Evolutionary conservation across 345 rosid species (phyloP), one percentile per base, ranked within the genome.

Genomic region (Mallotus nudiflorus): DNA sequence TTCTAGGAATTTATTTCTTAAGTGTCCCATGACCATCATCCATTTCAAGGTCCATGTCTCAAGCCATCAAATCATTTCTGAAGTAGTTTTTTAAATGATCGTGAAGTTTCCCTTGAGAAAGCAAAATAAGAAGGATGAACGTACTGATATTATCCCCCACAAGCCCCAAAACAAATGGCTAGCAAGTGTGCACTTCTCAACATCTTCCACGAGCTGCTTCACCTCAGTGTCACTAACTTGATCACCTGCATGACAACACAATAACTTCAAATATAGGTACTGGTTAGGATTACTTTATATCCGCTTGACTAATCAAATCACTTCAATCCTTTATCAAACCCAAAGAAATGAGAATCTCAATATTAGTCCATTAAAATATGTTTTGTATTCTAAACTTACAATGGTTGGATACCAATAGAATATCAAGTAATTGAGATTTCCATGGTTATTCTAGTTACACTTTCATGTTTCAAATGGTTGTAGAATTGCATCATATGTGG

Each of bases 101-200:
- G 9, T 52, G 46, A 66, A 25, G 19, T 60, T 69, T 25, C 2
- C 9, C 70, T 40, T 11, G 33, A 61, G 13, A 49, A 35, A 74
- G 44, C 9, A 65, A 42, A 25, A 69, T 46, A 37, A 35, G 67
- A 55, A 19, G 39, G 22, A 29, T 67, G 66, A 31, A 72, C 70
- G 20, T 67, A 53, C 76, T 44, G 76, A 71, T 72, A 75, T 75
- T 59, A 89, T 79, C 37, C 94, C 80, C 80, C 80, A 77, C 44
- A 72, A 53, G 44, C 76, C 76, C 80, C 80, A 77, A 37, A 77
- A 33, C 29, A 77, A 25, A 62, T 77, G 80, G 73, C 69, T 77
- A 25, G 76, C 80, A 25, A 72, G 69, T 22, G 75, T 72, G 62
- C 60, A 77, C 33, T 77, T 71, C 73, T 77, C 80, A 27, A 77